A percentile compares a stretch with the other conserved stretches of the same genome.
These are phyloP conservation scores for Erigeron philadelphicus DNA, from an alignment of 140 eudicot genomes.

Conservation along the genomic window DNA sequence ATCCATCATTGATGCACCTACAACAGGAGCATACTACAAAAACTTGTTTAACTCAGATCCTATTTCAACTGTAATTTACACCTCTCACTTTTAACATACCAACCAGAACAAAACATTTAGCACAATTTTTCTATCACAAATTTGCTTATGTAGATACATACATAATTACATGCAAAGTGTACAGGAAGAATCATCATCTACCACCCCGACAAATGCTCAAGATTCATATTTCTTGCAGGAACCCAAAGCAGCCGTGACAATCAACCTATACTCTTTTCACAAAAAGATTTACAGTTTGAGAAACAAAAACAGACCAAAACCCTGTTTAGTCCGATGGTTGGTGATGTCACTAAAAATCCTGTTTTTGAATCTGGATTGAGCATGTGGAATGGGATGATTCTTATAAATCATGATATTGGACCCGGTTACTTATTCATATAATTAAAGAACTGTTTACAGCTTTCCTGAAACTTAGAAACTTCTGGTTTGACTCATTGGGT, in stretches of 20 bases:
- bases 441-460: conserved; percentile 16
- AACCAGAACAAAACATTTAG: conserved; percentile 20
- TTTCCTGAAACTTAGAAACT: conserved; percentile 42
- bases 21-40: conserved; percentile 12
- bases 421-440: conserved; percentile 27
- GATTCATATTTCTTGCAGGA: conserved; percentile 20
- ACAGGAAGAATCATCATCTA: conserved; percentile 21
- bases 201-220: conserved; percentile 8
- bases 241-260: conserved; percentile 4
- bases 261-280: conserved; percentile 17
- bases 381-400: conserved; percentile 15
- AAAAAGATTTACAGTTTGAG: conserved; percentile 18
- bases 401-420: conserved; percentile 27
- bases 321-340: conserved; percentile 26
- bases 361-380: conserved; percentile 2
- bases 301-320: conserved; percentile 26
- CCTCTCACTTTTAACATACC: conserved; percentile 26
- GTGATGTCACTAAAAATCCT: conserved; percentile 22
- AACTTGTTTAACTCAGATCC: conserved; percentile 19
- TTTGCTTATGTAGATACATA: conserved; percentile 29
- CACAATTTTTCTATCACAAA: conserved; percentile 20
- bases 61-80: conserved; percentile 27
- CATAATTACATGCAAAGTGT: conserved; percentile 32
- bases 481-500: conserved; percentile 68
- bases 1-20: conserved; percentile 7